Evolutionary conservation across 1,284 basidiomycete species (phyloP).

Genomic region (Ustilago crameri): DNA sequence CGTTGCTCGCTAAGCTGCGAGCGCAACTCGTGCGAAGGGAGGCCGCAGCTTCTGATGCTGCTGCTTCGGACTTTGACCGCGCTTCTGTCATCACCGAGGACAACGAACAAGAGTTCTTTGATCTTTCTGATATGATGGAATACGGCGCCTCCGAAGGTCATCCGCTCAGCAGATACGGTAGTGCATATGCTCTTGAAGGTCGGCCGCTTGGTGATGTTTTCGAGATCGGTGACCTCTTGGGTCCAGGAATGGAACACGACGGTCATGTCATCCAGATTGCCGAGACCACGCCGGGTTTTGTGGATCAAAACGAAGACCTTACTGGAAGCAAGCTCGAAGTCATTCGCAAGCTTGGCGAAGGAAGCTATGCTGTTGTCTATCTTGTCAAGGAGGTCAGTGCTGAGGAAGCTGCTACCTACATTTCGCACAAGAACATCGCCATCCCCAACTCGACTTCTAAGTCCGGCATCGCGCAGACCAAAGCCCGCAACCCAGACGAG

Average conservation of each 20-base stretch:
- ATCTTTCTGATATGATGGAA: constrained; percentile 60
- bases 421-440: constrained; percentile 17
- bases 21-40: constrained; percentile 43
- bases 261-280: constrained; percentile 61
- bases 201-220: constrained; percentile 56
- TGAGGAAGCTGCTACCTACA: constrained; percentile 20
- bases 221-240: constrained; percentile 60
- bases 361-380: constrained; percentile 67
- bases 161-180: constrained; percentile 29
- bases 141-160: constrained; percentile 40
- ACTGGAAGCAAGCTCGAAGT: constrained; percentile 59
- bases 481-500: constrained; percentile 10
- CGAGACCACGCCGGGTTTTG: constrained; percentile 58
- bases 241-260: constrained; percentile 63
- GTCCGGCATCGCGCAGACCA: not conserved
- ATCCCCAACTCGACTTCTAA: constrained; percentile 23
- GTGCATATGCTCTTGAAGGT: constrained; percentile 25
- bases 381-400: constrained; percentile 62
- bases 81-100: constrained; percentile 29
- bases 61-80: constrained; percentile 34
- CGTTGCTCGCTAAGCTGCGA: constrained; percentile 39
- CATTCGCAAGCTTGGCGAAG: constrained; percentile 62
- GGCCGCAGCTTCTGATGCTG: constrained; percentile 39
- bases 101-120: constrained; percentile 54
- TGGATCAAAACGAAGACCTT: constrained; percentile 54